Evolutionary conservation across 495 filamentous ascomycete species (phyloP).

Genomic region (Hypoxylon lenormandii): DNA sequence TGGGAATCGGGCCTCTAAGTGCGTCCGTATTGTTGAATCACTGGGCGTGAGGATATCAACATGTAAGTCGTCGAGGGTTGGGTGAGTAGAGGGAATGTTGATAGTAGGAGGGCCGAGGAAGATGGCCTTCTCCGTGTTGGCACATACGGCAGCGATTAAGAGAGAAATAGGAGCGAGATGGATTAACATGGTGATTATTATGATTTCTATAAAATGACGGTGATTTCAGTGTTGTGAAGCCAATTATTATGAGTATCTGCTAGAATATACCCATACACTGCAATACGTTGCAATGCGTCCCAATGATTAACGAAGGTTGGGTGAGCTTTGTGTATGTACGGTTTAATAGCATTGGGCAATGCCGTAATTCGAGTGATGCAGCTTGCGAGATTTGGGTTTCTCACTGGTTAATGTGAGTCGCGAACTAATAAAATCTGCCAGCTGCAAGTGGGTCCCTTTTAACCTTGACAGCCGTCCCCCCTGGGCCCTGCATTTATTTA

Average conservation of each 20-base stretch:
- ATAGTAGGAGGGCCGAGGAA: constrained; percentile 76
- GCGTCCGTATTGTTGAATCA: constrained; percentile 67
- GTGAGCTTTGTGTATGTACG: constrained; percentile 3
- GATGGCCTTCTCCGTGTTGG: constrained; percentile 91
- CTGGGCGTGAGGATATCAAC: constrained; percentile 72
- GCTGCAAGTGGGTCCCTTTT: too few species aligned
- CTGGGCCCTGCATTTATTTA: too few species aligned
- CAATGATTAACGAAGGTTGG: constrained; percentile 32
- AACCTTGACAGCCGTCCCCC: too few species aligned
- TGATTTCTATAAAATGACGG: neutral
- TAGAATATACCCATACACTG: neutral
- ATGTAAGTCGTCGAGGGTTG: constrained; percentile 72
- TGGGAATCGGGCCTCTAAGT: constrained; percentile 75
- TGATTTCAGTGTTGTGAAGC: too few species aligned
- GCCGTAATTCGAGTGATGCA: neutral
- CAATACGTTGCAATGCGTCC: constrained; percentile 1
- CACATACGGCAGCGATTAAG: constrained; percentile 50
- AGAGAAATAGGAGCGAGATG: constrained; percentile 20
- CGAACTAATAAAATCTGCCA: neutral
- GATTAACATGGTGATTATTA: constrained; percentile 24
- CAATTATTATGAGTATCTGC: neutral
- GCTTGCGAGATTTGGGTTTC: neutral
- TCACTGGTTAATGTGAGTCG: neutral
- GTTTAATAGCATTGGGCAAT: constrained; percentile 35
- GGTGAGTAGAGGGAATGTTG: constrained; percentile 66